Evolutionary conservation across 306 rosid genomes (phyloP), one percentile per base, ranked within the genome.

Genomic region (Prunus campanulata): DNA sequence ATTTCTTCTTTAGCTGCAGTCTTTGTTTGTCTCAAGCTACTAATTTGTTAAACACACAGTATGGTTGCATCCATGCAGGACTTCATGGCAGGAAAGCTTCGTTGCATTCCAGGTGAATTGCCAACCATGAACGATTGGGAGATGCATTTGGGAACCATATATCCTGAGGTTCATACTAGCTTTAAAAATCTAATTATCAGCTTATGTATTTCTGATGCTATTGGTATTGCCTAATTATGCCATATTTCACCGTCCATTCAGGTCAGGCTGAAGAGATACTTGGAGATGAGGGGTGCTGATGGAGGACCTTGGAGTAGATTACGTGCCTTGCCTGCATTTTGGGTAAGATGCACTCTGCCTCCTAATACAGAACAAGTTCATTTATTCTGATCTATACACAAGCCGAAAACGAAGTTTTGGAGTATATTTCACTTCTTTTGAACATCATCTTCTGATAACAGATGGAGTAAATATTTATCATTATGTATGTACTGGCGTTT

Each of bases 251-350:
- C 75, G 72, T 79, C 22, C 76, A 49, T 85, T 78, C 91, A 92
- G 99, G 98, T 96, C 72, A 91, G 99, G 85, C 83, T 96, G 82
- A 96, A 96, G 92, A 88, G 99, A 79, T 96, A 92, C 84, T 81
- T 96, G 88, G 99, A 96, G 87, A 96, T 96, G 99, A 89, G 99
- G 87, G 98, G 98, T 25, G 93, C 98, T 82, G 99, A 96, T 81
- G 99, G 97, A 80, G 99, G 99, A 14, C 99, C 99, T 71, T 96
- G 98, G 98, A 91, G 99, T 91, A 92, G 97, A 83, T 83, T 96
- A 80, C 91, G 97, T 82, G 98, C 98, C 78, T 86, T 96, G 87
- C 99, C 99, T 51, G 98, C 99, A 59, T 87, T 96, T 86, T 96
- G 98, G 99, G 99, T 91, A 84, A 77, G 81, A 81, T 50, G 46